Conservation (phyloP, 1,284 basidiomycete genomes). For the Malassezia dermatis region DNA sequence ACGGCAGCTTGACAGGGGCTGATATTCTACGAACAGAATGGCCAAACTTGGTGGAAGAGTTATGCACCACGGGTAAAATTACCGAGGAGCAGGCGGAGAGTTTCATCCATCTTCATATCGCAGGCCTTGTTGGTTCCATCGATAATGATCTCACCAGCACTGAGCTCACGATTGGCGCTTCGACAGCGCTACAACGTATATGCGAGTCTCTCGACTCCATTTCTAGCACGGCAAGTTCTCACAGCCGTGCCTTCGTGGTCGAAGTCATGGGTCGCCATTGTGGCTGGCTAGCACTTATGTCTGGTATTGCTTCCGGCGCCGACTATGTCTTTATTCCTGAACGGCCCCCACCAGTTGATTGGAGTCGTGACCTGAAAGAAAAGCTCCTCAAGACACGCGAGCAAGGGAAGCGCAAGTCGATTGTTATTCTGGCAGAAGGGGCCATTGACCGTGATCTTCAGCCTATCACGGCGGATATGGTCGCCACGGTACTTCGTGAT, state of each 20-base stretch:
- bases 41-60: conserved; percentile 66
- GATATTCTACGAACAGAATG: conserved; percentile 88
- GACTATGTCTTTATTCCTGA: conserved; percentile 98
- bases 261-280: conserved; percentile 99
- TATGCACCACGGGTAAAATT: conserved; percentile 62
- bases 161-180: conserved; percentile 89
- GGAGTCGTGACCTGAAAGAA: conserved; percentile 88
- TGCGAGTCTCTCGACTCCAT: conserved; percentile 97
- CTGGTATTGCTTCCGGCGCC: conserved; percentile 84
- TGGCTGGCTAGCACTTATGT: conserved; percentile 89
- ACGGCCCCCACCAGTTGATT: conserved; percentile 68
- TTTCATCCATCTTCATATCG: conserved; percentile 81
- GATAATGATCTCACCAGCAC: conserved; percentile 99
- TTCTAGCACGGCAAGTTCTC: conserved; percentile 87
- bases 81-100: conserved; percentile 60
- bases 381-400: conserved; percentile 77
- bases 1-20: conserved; percentile 89
- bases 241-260: conserved; percentile 93
- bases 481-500: conserved; percentile 79
- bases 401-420: conserved; percentile 89
- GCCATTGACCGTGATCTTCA: conserved; percentile 77
- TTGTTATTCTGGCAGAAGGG: conserved; percentile 94
- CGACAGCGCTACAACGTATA: conserved; percentile 87
- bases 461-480: conserved; percentile 77
- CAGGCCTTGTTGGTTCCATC: conserved; percentile 92